A percentile compares a stretch with the other conserved stretches of the same genome.
These are phyloP conservation scores for Glonium stellatum DNA, from an alignment of 495 filamentous ascomycete species.

Conservation along the genomic window DNA sequence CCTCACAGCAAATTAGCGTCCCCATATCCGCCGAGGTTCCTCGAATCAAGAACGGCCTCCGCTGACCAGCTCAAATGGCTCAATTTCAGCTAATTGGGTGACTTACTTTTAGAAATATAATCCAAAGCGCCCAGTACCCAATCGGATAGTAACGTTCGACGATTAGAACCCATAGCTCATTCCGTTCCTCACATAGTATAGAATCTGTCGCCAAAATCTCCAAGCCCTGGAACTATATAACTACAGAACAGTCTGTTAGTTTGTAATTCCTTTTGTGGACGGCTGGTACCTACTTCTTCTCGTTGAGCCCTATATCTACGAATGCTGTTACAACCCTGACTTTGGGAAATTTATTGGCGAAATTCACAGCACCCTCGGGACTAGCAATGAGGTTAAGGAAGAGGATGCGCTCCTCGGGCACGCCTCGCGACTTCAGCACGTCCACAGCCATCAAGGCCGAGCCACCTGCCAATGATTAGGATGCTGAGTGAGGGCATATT, in stretches of 20 bases:
- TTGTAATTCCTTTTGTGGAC: constrained; percentile 21
- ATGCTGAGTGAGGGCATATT: constrained; percentile 15
- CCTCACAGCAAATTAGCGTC: too few relatives aligned
- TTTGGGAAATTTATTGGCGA: constrained; percentile 87
- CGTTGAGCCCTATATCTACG: constrained; percentile 87
- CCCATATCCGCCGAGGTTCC: too few relatives aligned
- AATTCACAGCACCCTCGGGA: constrained; percentile 81
- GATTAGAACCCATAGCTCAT: not conserved
- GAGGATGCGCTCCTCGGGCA: constrained; percentile 88
- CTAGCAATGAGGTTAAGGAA: constrained; percentile 96
- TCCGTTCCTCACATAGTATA: constrained; percentile 65
- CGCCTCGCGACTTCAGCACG: constrained; percentile 77
- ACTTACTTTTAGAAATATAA: too few relatives aligned
- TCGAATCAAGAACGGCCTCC: too few relatives aligned
- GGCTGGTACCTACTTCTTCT: constrained; percentile 72
- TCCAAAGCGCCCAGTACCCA: too few relatives aligned
- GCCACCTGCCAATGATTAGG: constrained; percentile 53
- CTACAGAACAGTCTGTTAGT: constrained; percentile 41
- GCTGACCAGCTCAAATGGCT: too few relatives aligned
- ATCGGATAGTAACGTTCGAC: not conserved
- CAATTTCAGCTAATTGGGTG: too few relatives aligned
- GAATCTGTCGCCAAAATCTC: constrained; percentile 94
- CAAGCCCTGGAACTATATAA: constrained; percentile 92
- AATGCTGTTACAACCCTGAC: constrained; percentile 94
- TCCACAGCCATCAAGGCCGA: constrained; percentile 96